phyloP scores from a whole-genome alignment of 495 filamentous ascomycete species.

The Penicillium silybi region DNA sequence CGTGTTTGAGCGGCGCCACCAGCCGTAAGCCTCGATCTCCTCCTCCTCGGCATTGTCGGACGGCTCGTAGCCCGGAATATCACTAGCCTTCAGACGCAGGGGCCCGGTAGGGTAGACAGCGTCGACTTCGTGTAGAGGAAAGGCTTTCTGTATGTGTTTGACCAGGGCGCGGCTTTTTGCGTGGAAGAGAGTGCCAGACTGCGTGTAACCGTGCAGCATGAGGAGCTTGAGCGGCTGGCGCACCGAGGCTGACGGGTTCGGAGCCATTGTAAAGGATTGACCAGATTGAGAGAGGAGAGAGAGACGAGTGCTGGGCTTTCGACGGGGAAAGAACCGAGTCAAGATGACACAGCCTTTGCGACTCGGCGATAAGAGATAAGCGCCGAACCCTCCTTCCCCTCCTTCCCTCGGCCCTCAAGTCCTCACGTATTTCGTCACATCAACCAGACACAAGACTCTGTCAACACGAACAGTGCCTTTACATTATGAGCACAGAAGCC shows the following conservation, averaged over 20 bases:
- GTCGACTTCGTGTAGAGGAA: constrained; percentile 52
- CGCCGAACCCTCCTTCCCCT: not conserved
- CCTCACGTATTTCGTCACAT: constrained; percentile 8
- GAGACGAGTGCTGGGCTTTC: not conserved
- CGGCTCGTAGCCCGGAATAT: constrained; percentile 65
- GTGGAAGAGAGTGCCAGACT: constrained; percentile 82
- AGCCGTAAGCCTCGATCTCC: constrained; percentile 67
- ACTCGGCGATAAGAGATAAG: constrained; percentile 9
- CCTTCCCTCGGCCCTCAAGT: not conserved
- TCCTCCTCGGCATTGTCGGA: constrained; percentile 37
- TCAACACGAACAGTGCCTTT: not conserved
- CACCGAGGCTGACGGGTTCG: constrained; percentile 11
- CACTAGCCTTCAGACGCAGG: constrained; percentile 54
- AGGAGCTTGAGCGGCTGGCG: constrained; percentile 50
- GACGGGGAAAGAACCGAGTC: not conserved
- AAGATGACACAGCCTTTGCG: too few species aligned
- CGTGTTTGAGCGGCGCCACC: constrained; percentile 66
- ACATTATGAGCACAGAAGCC: constrained; percentile 5
- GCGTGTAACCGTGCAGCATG: constrained; percentile 74
- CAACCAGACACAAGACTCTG: constrained; percentile 5
- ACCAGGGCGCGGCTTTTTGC: constrained; percentile 84
- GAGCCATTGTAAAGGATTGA: constrained; percentile 14
- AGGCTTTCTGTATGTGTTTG: constrained; percentile 72
- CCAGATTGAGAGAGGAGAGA: not conserved
- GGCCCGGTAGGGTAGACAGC: constrained; percentile 53